Evolutionary conservation across 1,139 yeast genomes (phyloP).

Genomic region (Pichia sp.): DNA sequence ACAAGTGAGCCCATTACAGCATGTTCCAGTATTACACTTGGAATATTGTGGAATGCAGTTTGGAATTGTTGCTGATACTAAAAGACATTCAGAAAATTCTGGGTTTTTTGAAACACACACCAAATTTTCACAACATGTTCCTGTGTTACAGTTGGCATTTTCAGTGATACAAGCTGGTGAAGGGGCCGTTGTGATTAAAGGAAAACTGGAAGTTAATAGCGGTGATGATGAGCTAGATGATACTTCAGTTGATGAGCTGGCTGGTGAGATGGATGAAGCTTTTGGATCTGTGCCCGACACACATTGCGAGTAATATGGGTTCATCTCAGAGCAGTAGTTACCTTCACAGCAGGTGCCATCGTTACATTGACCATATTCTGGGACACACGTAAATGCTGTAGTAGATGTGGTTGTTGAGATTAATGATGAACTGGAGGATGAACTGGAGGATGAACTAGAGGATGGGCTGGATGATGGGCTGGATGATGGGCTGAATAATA

Average conservation of each 20-base stretch:
- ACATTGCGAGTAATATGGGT: constrained; percentile 1
- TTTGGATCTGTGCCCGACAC: not conserved
- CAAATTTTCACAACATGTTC: not conserved
- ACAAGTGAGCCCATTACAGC: too few relatives aligned
- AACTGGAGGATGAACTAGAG: too few relatives aligned
- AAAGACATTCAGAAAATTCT: not conserved
- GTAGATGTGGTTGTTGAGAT: not conserved
- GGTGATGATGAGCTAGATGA: constrained; percentile 2
- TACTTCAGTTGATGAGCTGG: not conserved
- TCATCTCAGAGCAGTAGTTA: not conserved
- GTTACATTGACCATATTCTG: not conserved
- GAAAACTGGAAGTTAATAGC: not conserved
- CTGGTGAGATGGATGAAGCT: not conserved
- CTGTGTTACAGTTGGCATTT: not conserved
- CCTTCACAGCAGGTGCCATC: not conserved
- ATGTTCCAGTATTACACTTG: too few relatives aligned
- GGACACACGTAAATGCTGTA: not conserved
- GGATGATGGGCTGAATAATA: not conserved
- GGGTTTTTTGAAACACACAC: not conserved
- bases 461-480: not conserved
- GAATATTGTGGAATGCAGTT: too few relatives aligned
- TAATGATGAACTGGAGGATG: constrained; percentile 2
- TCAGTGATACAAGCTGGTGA: not conserved
- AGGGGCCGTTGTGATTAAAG: not conserved
- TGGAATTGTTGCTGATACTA: too few relatives aligned